Evolutionary conservation across 306 rosid species (phyloP), one percentile per base, ranked within the genome.

Genomic region (Crotalaria pallida): DNA sequence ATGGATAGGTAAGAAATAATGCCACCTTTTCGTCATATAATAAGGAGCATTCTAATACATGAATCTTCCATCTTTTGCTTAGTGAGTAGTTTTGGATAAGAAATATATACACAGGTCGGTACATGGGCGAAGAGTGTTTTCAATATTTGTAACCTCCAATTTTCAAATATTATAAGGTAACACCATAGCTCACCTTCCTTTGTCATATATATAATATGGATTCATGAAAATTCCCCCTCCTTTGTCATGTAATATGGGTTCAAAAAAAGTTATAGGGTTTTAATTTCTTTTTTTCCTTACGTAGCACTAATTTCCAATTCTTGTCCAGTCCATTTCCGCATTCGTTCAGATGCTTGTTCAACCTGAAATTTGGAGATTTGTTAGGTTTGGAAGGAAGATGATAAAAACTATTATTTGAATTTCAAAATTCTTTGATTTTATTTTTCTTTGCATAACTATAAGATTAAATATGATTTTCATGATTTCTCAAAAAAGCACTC

Each of bases 271-370:
- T 3, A 60, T 31, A 53, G 8, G 36, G 59, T 11, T 72, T 36
- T 63, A 66, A 6, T 51, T 72, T 74, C 24, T 50, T 13, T 6
- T 18, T 53, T 56, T 73, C 57, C n/a, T n/a, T 79, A 82, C 24
- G 17, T 26, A 0, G 19, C 0, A 16, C 22, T 67, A 53, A 26
- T 63, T 48, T 62, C 82, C 50, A 48, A 19, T 58, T 84, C 88
- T 33, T 84, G 86, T 18, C 90, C 90, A 1, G 86, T 76, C 99
- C 99, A 94, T 67, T 33, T 78, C 50, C 68, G 58, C 92, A 94
- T 71, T 80, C 99, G 76, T 71, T 86, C 89, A 40, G 91, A 78
- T 53, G 97, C 90, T 58, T 84, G 77, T 59, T 91, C 96, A 45
- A 94, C 99, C 99, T 91, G 95, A 36, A 74, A 83, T 65, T 65